Evolutionary conservation across 2,329 filamentous ascomycete species (phyloP), one percentile per base, ranked within the genome.

Genomic region (Aspergillus ibericus): DNA sequence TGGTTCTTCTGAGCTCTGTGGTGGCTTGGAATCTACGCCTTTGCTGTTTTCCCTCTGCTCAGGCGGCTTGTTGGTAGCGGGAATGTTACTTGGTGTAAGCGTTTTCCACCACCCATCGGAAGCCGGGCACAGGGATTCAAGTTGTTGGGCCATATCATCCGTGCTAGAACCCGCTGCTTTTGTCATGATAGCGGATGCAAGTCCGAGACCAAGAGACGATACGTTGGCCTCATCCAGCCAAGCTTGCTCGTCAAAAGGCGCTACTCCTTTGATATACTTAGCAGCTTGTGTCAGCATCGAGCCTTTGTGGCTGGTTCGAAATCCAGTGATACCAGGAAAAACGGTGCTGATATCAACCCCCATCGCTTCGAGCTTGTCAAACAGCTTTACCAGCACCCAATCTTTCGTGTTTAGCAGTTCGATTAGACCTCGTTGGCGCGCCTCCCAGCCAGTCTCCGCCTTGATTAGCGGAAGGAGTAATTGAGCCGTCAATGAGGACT

Each of bases 321-420:
- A 62, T 16, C 80, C 79, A 27, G 79, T 75, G 18, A 80, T 77
- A 20, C 80, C 79, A 5, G 85, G 85, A 65, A 88, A 88, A 2
- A 86, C 78, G 10, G 79, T 78, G 15, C 79, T 80, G 5, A 87
- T 69, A 64, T 86, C 84, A 48, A 84, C 74, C 5, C 82, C 81
- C 40, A 82, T 78, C 1, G 77, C 75, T 63, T 86, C 84, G 50
- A 86, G 78, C 60, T 83, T 82, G 65, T 88, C 85, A 25, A 85
- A 77, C 20, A 88, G 72, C 56, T 82, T 85, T 7, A 75, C 75
- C 52, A 88, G 82, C 16, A 83, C 78, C 68, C 80, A 83, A 66
- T 88, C 85, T 67, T 88, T 88, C 27, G 82, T 80, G 54, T 75
- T 74, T 12, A 88, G 69, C 42, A 79, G 77, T 4, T 78, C 70